These are phyloP conservation scores for Saturnispora bothae DNA, from an alignment of 805 yeast genomes.

Conservation along the genomic window DNA sequence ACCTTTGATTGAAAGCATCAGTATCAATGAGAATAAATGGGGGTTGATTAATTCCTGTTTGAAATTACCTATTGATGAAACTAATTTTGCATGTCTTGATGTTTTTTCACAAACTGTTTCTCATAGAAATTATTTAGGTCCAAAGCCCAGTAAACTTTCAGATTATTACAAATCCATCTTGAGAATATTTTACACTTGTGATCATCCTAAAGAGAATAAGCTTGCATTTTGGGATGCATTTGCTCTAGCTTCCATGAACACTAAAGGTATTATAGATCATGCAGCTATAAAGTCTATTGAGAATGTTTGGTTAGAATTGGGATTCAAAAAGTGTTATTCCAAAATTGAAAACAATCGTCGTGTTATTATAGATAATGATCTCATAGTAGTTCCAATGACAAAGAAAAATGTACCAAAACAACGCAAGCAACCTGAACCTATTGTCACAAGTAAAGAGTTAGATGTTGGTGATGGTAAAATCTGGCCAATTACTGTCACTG, in stretches of 20 bases:
- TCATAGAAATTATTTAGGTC: background rate
- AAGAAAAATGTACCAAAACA: conserved; percentile 1
- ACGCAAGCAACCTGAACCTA: background rate
- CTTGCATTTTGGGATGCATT: conserved; percentile 7
- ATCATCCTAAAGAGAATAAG: conserved; percentile 4
- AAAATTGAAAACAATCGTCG: conserved; percentile 1
- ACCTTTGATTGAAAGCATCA: background rate
- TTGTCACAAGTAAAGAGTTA: conserved; percentile 3
- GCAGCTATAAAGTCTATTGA: background rate
- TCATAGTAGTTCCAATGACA: background rate
- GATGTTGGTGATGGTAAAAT: conserved; percentile 6
- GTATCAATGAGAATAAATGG: background rate
- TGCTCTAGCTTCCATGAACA: conserved; percentile 2
- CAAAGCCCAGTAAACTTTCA: background rate
- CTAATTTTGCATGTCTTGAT: conserved; percentile 1
- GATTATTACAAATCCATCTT: conserved; percentile 2
- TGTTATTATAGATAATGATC: conserved; percentile 5
- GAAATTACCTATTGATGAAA: background rate
- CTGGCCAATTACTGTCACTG: conserved; percentile 7
- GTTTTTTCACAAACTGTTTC: conserved; percentile 1
- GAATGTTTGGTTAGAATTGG: background rate
- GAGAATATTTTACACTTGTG: conserved; percentile 2
- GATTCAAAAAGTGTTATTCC: conserved; percentile 1
- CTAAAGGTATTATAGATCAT: background rate
- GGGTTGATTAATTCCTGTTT: background rate